Evolutionary conservation across 768 basidiomycete genomes (phyloP).

Genomic region (Russula abietina): DNA sequence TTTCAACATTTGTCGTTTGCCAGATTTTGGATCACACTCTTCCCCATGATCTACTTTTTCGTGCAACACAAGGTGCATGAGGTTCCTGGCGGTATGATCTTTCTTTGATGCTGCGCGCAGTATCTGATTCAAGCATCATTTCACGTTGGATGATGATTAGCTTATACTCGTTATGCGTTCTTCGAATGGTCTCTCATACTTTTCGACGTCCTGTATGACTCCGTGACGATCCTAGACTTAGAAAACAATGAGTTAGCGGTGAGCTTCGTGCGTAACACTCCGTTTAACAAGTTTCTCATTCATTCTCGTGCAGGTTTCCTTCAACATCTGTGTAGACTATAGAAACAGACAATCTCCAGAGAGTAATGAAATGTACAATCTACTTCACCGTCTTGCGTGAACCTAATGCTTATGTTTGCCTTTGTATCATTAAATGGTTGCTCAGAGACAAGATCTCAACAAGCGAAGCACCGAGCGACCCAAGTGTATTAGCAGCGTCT

Average conservation of each 20-base stretch:
- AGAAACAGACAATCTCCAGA: constrained; percentile 22
- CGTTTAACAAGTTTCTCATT: not conserved
- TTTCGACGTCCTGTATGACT: constrained; percentile 68
- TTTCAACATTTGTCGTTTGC: constrained; percentile 13
- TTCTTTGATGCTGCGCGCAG: not conserved
- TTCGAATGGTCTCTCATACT: constrained; percentile 84
- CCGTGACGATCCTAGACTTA: constrained; percentile 58
- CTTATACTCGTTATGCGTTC: constrained; percentile 81
- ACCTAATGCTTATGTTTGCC: constrained; percentile 14
- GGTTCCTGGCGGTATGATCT: constrained; percentile 63
- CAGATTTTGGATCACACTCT: constrained; percentile 66
- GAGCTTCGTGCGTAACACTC: constrained; percentile 1
- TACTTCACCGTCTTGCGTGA: constrained; percentile 39
- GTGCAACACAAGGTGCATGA: constrained; percentile 77
- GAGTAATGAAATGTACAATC: constrained; percentile 40
- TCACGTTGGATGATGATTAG: constrained; percentile 35
- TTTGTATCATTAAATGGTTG: not conserved
- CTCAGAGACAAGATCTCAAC: constrained; percentile 11
- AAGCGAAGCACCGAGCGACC: constrained; percentile 4
- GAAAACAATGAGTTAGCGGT: constrained; percentile 49
- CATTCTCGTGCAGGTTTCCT: constrained; percentile 24
- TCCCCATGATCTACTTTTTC: constrained; percentile 79
- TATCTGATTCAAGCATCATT: constrained; percentile 1
- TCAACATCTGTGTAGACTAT: constrained; percentile 29
- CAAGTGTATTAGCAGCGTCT: not conserved